A percentile compares a stretch with the other conserved stretches of the same genome.
Evolutionary conservation across 495 filamentous ascomycete species (phyloP).

Genomic region (Parathielavia hyrcaniae): DNA sequence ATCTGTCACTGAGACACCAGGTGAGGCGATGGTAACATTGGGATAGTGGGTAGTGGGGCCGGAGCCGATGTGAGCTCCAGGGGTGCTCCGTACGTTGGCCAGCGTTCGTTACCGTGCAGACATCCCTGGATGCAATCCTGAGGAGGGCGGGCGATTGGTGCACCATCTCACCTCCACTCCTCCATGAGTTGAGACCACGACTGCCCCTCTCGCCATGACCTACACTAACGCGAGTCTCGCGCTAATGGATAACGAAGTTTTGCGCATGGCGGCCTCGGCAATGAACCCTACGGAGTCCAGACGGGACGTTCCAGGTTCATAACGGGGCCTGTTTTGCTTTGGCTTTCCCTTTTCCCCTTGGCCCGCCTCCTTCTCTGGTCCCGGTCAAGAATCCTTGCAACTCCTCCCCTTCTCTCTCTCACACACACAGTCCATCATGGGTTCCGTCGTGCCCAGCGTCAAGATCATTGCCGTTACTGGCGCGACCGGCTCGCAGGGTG

Average conservation of each 20-base stretch:
- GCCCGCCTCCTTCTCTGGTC: background rate
- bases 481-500: constrained; percentile 23
- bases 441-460: constrained; percentile 1
- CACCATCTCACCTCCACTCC: too few species aligned
- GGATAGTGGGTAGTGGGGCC: too few species aligned
- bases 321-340: background rate
- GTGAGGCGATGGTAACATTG: too few species aligned
- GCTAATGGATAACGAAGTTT: background rate
- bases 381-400: background rate
- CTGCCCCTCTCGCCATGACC: too few species aligned
- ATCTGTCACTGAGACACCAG: too few species aligned
- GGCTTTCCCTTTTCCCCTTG: background rate
- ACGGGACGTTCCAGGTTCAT: background rate
- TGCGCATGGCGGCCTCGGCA: background rate
- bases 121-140: too few species aligned
- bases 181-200: too few species aligned
- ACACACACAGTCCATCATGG: background rate
- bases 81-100: too few species aligned
- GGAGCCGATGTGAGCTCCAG: too few species aligned
- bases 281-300: background rate
- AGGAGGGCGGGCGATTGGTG: too few species aligned
- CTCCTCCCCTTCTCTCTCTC: background rate
- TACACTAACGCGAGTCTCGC: background rate
- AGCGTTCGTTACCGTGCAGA: too few species aligned
- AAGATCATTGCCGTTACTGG: constrained; percentile 19